These are phyloP conservation scores for Plenodomus biglobosus DNA, from an alignment of 2,329 filamentous ascomycete species.

Conservation along the genomic window DNA sequence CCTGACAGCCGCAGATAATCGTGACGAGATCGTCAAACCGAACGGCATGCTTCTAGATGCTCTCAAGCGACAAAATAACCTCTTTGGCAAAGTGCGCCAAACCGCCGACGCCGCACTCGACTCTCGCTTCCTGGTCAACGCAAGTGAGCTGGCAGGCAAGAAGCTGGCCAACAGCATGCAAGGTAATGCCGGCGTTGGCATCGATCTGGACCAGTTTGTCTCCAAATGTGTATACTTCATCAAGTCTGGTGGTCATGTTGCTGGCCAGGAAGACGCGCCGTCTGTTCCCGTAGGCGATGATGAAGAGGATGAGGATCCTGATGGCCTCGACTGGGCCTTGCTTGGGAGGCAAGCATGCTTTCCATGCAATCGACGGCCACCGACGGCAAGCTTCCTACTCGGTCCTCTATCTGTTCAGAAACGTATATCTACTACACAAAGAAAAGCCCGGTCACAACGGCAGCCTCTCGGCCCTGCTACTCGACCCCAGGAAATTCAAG, in stretches of 20 bases:
- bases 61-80: slow-evolving; percentile 65
- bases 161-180: slow-evolving; percentile 74
- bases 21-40: slow-evolving; percentile 68
- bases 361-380: slow-evolving; percentile 70
- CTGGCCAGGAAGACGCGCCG: slow-evolving; percentile 54
- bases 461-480: slow-evolving; percentile 68
- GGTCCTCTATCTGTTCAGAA: slow-evolving; percentile 90
- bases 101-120: slow-evolving; percentile 90
- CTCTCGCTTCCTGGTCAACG: slow-evolving; percentile 78
- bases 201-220: slow-evolving; percentile 90
- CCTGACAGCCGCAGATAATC: slow-evolving; percentile 62
- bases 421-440: slow-evolving; percentile 67
- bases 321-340: slow-evolving; percentile 80
- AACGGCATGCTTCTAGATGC: slow-evolving; percentile 68
- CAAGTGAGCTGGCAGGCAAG: slow-evolving; percentile 77
- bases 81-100: slow-evolving; percentile 73
- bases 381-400: slow-evolving; percentile 79
- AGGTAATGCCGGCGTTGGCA: slow-evolving; percentile 70
- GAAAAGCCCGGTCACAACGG: slow-evolving; percentile 69
- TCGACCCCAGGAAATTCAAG: slow-evolving; percentile 74
- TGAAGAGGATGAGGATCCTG: slow-evolving; percentile 65
- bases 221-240: slow-evolving; percentile 89
- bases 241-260: slow-evolving; percentile 59
- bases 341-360: slow-evolving; percentile 77
- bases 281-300: slow-evolving; percentile 55